These are phyloP conservation scores for Ceratocystis variospora DNA, from an alignment of 2,329 filamentous ascomycete species.

Conservation along the genomic window DNA sequence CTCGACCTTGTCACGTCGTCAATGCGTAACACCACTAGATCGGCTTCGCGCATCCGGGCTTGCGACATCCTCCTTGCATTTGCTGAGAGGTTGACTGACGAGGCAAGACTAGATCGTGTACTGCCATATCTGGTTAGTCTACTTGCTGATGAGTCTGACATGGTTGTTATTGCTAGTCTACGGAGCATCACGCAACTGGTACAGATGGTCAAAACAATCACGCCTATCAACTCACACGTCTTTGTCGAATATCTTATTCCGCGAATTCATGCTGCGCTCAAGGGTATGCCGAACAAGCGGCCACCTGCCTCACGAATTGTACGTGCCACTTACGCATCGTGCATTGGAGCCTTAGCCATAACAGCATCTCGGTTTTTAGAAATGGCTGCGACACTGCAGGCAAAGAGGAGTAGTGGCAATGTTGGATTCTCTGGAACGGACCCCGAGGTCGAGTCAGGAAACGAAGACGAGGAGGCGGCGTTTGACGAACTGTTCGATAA, in stretches of 20 bases:
- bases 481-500: slow-evolving; percentile 79
- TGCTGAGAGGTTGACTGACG: slow-evolving; percentile 78
- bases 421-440: slow-evolving; percentile 53
- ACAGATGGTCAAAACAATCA: slow-evolving; percentile 76
- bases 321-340: slow-evolving; percentile 83
- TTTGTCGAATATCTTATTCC: slow-evolving; percentile 56
- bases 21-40: slow-evolving; percentile 73
- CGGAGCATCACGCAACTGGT: slow-evolving; percentile 79
- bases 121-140: slow-evolving; percentile 78
- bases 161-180: slow-evolving; percentile 74
- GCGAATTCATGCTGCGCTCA: slow-evolving; percentile 43
- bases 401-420: slow-evolving; percentile 51
- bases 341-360: slow-evolving; percentile 73
- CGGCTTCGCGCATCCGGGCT: slow-evolving; percentile 73
- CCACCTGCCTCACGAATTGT: slow-evolving; percentile 52
- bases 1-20: slow-evolving; percentile 79
- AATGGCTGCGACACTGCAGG: slow-evolving; percentile 74
- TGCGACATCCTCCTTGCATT: slow-evolving; percentile 89
- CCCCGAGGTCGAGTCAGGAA: slow-evolving; percentile 62
- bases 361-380: slow-evolving; percentile 78
- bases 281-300: slow-evolving; percentile 24
- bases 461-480: slow-evolving; percentile 46
- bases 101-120: slow-evolving; percentile 87
- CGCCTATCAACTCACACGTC: slow-evolving; percentile 57
- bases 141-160: slow-evolving; percentile 66